Percentiles rank a stretch among this genome's conserved stretches.
Conservation (phyloP, 805 yeast genomes). For the Candida schatavii region DNA sequence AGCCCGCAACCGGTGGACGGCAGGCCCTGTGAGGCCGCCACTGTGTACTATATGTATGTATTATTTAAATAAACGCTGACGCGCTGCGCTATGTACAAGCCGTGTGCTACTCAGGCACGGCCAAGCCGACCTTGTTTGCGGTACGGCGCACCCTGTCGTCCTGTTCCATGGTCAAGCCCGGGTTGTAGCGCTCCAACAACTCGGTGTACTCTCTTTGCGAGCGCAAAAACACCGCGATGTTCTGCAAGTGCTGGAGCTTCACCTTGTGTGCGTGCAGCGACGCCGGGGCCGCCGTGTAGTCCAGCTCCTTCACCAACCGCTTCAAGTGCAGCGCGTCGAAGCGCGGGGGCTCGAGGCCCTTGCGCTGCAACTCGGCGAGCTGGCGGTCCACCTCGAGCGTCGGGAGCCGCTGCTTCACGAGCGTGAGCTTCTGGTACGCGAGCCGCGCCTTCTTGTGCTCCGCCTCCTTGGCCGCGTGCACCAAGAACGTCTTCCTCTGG, state of each 20-base stretch:
- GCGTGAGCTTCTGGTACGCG: slow-evolving; percentile 48
- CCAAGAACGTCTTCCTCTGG: slow-evolving; percentile 31
- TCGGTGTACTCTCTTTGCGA: slow-evolving; percentile 78
- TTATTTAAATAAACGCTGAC: too few species aligned
- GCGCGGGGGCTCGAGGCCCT: slow-evolving; percentile 15
- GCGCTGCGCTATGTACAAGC: too few species aligned
- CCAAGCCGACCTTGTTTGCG: slow-evolving; percentile 85
- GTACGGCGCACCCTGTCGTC: slow-evolving; percentile 74
- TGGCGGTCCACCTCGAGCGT: slow-evolving; percentile 32
- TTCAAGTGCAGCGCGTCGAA: slow-evolving; percentile 21
- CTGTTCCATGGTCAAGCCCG: slow-evolving; percentile 75
- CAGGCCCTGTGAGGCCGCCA: too few species aligned
- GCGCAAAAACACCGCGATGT: slow-evolving; percentile 58
- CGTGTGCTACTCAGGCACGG: slow-evolving; percentile 38
- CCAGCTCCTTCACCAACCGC: slow-evolving; percentile 19
- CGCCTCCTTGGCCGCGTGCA: slow-evolving; percentile 37
- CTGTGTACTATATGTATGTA: too few species aligned
- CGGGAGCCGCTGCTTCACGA: slow-evolving; percentile 34
- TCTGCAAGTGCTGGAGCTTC: slow-evolving; percentile 45
- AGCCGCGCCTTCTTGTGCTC: slow-evolving; percentile 46
- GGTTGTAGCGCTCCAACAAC: slow-evolving; percentile 80
- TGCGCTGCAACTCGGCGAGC: slow-evolving; percentile 6
- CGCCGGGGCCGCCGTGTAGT: slow-evolving; percentile 3
- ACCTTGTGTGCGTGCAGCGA: slow-evolving; percentile 9
- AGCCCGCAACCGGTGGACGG: too few species aligned